Base-by-base conservation (phyloP, 2,329 filamentous ascomycete species). In the Endothia cerciana region DNA sequence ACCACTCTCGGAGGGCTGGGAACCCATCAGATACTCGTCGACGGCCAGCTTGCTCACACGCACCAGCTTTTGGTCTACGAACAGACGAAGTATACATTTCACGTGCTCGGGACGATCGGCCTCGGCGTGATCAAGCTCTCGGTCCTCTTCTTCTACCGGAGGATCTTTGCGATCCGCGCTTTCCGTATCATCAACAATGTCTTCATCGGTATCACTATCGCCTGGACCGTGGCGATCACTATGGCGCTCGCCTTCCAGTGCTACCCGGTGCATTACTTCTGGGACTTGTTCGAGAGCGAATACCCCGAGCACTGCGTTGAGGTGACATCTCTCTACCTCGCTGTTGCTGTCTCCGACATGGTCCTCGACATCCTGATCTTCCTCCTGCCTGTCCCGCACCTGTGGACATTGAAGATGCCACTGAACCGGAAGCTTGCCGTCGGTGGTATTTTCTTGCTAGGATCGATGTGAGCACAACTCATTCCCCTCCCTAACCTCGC, bases 331-430 rank as follows among this genome's bases (percentile, higher is more conserved):
- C 45, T 61, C 10, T 61, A 61, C 59, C 25, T 61, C 22, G 88
- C 88, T 15, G 86, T 87, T 15, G 89, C 91, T 65, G 87, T 88
- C 25, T 65, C 49, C 13, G 64, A 65, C 45, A 47, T 65, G 38
- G 56, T 65, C 25, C 25, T 65, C 11, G 64, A 65, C 33, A 28
- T 65, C 13, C 10, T 65, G 38, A 65, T 65, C 19, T 47, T 65
- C 11, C 40, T 62, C 11, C 64, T 65, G 7, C 64, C 64, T 1
- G 30, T 65, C 4, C 59, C 49, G 7, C 43, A 57, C 8, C 43
- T 65, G 4, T 65, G 49, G 8, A 38, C 28, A 8, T 38, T 65
- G 4, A 41, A 57, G 19, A 65, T 65, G 64, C 45, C 59, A 4
- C 17, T 40, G 17, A 51, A n/a, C 25, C 59, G 41, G 13, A 65